Percentiles rank a stretch among this genome's conserved stretches.
Evolutionary conservation across 2,329 filamentous ascomycete species (phyloP).

Genomic region (Pseudonectria foliicola): DNA sequence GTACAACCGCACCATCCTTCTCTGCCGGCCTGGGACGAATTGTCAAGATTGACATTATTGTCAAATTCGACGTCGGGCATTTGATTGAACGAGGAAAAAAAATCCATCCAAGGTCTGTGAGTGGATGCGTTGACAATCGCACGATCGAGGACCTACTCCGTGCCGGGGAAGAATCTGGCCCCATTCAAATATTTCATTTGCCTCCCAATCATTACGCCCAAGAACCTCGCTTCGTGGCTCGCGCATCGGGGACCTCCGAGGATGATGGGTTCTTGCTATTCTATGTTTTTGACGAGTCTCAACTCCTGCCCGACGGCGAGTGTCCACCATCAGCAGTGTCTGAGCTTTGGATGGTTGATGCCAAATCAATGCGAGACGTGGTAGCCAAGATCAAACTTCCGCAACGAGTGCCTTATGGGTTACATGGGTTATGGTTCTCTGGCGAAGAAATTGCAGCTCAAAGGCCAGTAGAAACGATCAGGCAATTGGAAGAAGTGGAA

Average conservation of each 20-base stretch:
- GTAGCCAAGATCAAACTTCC: constrained; percentile 53
- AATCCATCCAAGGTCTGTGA: constrained; percentile 40
- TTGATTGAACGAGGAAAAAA: constrained; percentile 47
- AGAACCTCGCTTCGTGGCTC: constrained; percentile 58
- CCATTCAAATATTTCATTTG: constrained; percentile 55
- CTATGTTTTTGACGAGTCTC: constrained; percentile 63
- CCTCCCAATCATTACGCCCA: constrained; percentile 57
- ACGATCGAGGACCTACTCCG: constrained; percentile 44
- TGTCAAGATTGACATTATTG: constrained; percentile 58
- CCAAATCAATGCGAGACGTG: constrained; percentile 52
- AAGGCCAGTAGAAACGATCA: constrained; percentile 18
- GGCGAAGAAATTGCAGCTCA: constrained; percentile 45
- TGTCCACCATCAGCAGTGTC: constrained; percentile 39
- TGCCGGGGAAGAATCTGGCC: constrained; percentile 38
- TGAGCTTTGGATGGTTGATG: constrained; percentile 64
- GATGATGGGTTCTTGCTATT: constrained; percentile 62
- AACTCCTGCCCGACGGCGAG: constrained; percentile 45
- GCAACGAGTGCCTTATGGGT: constrained; percentile 61
- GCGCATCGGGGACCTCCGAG: constrained; percentile 36
- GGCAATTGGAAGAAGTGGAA: constrained; percentile 1
- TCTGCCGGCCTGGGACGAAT: constrained; percentile 55
- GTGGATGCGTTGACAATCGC: constrained; percentile 55
- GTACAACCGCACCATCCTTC: constrained; percentile 49
- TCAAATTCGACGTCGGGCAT: constrained; percentile 50
- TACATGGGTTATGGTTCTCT: constrained; percentile 58